These are phyloP conservation scores for Salvia miltiorrhiza DNA, from an alignment of 257 asterid genomes.

Conservation along the genomic window DNA sequence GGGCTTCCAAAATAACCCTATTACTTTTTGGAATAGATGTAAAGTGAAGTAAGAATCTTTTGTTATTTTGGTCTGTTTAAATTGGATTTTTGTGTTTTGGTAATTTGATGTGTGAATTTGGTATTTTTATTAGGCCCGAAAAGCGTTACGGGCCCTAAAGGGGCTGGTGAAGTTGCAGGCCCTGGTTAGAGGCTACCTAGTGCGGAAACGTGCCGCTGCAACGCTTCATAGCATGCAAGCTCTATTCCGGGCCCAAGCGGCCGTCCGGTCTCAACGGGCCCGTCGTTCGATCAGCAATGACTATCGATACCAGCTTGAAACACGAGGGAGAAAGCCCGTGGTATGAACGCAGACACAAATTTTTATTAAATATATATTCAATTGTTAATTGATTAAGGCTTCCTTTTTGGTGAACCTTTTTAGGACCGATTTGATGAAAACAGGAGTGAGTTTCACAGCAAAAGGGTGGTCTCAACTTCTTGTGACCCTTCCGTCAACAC, in stretches of 20 bases:
- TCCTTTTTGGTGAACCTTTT: slow-evolving; percentile 9
- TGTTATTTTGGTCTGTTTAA: neutral
- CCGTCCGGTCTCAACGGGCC: slow-evolving; percentile 61
- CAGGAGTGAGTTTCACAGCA: slow-evolving; percentile 64
- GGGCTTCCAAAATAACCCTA: neutral
- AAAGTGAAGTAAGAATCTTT: neutral
- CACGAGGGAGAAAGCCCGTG: slow-evolving; percentile 54
- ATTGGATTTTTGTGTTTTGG: neutral
- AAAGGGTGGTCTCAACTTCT: slow-evolving; percentile 55
- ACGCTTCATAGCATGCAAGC: slow-evolving; percentile 91
- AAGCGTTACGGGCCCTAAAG: slow-evolving; percentile 81
- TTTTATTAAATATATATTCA: neutral
- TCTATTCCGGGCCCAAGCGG: slow-evolving; percentile 78
- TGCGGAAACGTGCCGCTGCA: slow-evolving; percentile 87
- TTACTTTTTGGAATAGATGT: slow-evolving; percentile 4
- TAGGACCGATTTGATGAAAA: slow-evolving; percentile 73
- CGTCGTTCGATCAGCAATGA: slow-evolving; percentile 50
- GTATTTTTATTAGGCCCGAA: slow-evolving; percentile 61
- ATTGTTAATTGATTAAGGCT: neutral
- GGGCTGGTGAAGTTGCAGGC: slow-evolving; percentile 97
- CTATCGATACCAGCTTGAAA: slow-evolving; percentile 42
- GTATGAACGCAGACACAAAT: slow-evolving; percentile 38
- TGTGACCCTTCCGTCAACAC: slow-evolving; percentile 41
- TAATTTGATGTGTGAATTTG: slow-evolving; percentile 4
- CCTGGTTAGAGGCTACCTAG: slow-evolving; percentile 79